Evolutionary conservation across 106 monocot species (phyloP), one percentile per base, ranked within the genome.

Genomic region (Allium sativum): DNA sequence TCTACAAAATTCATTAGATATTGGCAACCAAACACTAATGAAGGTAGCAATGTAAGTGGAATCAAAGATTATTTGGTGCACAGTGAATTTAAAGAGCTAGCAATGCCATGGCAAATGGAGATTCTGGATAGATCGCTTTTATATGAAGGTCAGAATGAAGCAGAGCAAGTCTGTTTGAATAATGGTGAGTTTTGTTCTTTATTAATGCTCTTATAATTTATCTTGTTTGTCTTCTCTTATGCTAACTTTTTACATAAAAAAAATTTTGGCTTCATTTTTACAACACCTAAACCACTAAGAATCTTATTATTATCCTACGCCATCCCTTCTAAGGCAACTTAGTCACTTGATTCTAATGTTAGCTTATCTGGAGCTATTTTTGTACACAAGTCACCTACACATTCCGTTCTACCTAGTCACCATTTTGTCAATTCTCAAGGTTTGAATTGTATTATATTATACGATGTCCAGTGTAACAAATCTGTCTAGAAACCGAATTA

Each of bases 51-150:
- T 31, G 48, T 58, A 15, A 52, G 48, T 52, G 53, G 73, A 10
- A 53, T 62, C n/a, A 58, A 74, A 52, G 41, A 20, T 62, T 71
- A 69, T 16, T 53, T 77, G 52, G 61, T 6, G 3, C 56, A 56
- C 55, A 70, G 75, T 52, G 58, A 68, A 65, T 21, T 44, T 48
- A 52, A 65, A 65, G 76, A 68, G 42, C 55, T 50, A 4, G 78
- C 52, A 68, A 77, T 44, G 45, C 77, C 84, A 53, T 90, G 90
- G 90, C 86, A 87, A 69, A 76, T 82, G 62, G 90, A 95, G 67
- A 58, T 90, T 65, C 71, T 95, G 64, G 95, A 95, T 64, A 80
- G 74, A 71, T 59, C 76, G 40, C 78, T 90, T 66, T 56, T 87
- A 53, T 90, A 74, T 65, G 90, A 90, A 84, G 87, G 87, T 5